These are phyloP conservation scores for Microcyclosporella mali DNA, from an alignment of 2,329 filamentous ascomycete species.

Conservation along the genomic window DNA sequence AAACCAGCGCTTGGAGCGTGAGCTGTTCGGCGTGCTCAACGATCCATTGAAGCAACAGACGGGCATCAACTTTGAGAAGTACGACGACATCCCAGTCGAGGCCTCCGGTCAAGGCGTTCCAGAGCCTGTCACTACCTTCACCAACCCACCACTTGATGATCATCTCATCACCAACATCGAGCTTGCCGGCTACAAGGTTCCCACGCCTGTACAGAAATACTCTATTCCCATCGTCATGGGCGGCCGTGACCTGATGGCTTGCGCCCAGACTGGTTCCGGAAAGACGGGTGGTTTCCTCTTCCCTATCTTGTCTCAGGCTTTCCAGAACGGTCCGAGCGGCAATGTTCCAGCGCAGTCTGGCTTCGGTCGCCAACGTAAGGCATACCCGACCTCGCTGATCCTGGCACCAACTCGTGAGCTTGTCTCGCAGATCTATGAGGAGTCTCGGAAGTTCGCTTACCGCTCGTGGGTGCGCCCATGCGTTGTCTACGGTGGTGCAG, in stretches of 20 bases:
- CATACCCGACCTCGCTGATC: conserved; percentile 92
- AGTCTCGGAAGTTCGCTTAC: conserved; percentile 96
- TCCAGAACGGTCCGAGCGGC: conserved; percentile 75
- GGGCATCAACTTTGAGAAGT: conserved; percentile 99
- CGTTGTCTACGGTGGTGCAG: conserved; percentile 97
- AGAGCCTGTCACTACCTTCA: conserved; percentile 84
- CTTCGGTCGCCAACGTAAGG: conserved; percentile 93
- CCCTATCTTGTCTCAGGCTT: conserved; percentile 97
- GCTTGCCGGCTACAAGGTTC: conserved; percentile 87
- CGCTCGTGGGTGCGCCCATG: conserved; percentile 98
- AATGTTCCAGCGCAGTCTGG: conserved; percentile 60
- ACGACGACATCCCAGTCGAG: conserved; percentile 98
- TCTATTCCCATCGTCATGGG: conserved; percentile 98
- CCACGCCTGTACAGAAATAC: conserved; percentile 98
- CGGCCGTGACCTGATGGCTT: conserved; percentile 97
- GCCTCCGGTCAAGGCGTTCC: conserved; percentile 90
- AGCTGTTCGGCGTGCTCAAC: conserved; percentile 86
- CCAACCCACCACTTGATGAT: conserved; percentile 89
- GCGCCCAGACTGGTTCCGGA: conserved; percentile 98
- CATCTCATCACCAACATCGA: conserved; percentile 91
- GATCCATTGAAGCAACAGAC: conserved; percentile 94
- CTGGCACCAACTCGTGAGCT: conserved; percentile 96
- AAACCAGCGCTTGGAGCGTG: conserved; percentile 86
- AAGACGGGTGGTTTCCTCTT: conserved; percentile 99
- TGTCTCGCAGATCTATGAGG: conserved; percentile 97